These are phyloP conservation scores for Phylloporus sp. DNA, from an alignment of 768 basidiomycete species.

Conservation along the genomic window DNA sequence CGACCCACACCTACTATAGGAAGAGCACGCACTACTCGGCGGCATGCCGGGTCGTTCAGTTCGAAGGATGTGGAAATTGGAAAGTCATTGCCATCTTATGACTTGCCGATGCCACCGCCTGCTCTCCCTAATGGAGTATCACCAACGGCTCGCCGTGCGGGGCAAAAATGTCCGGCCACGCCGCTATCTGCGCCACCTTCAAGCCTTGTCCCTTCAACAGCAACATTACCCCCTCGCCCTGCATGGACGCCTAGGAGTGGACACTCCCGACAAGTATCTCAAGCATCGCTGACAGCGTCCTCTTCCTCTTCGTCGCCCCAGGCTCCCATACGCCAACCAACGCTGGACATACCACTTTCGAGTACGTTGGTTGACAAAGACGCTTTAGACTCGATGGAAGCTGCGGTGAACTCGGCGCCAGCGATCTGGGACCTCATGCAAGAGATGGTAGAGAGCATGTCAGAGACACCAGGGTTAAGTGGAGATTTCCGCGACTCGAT, in stretches of 20 bases:
- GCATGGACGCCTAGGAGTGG: slow-evolving; percentile 8
- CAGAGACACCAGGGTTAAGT: slow-evolving; percentile 38
- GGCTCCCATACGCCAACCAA: slow-evolving; percentile 26
- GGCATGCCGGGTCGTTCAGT: slow-evolving; percentile 95
- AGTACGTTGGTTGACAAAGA: slow-evolving; percentile 71
- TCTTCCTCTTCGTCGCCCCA: slow-evolving; percentile 34
- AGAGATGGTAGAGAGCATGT: slow-evolving; percentile 61
- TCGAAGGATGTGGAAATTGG: slow-evolving; percentile 88
- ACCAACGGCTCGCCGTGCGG: slow-evolving; percentile 41
- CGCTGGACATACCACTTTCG: slow-evolving; percentile 49
- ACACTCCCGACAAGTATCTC: slow-evolving; percentile 43
- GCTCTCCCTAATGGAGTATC: slow-evolving; percentile 23
- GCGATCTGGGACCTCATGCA: slow-evolving; percentile 79
- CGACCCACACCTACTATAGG: slow-evolving; percentile 29
- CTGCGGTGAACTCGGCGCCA: slow-evolving; percentile 74
- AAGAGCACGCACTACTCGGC: slow-evolving; percentile 54
- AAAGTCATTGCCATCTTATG: slow-evolving; percentile 67
- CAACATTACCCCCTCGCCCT: slow-evolving; percentile 13
- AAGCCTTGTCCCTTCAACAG: slow-evolving; percentile 13
- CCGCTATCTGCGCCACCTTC: slow-evolving; percentile 30
- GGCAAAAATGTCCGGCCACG: slow-evolving; percentile 44
- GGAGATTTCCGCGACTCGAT: slow-evolving; percentile 51
- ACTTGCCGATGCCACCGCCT: slow-evolving; percentile 29
- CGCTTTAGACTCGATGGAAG: slow-evolving; percentile 71
- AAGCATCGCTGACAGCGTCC: slow-evolving; percentile 37